Evolutionary conservation across 129 eudicot genomes (phyloP), one percentile per base, ranked within the genome.

Genomic region (Pseudognaphalium luteoalbum): DNA sequence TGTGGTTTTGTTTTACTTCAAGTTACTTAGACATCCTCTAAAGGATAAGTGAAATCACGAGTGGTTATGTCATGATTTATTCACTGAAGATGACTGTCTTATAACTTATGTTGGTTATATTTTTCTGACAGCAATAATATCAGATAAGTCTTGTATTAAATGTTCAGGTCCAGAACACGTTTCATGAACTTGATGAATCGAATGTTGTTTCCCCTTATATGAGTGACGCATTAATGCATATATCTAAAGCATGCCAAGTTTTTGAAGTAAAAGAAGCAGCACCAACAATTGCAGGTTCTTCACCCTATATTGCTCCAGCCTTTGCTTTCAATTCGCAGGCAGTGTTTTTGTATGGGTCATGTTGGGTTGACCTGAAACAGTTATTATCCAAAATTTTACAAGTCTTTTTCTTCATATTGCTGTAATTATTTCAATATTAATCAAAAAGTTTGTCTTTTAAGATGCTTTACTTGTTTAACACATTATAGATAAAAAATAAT

Each of bases 181-280:
- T 93, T 80, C 82, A 82, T 65, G 96, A 90, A 42, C 88, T 93
- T 68, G 96, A 93, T 58, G 95, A 88, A 63, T 85, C 88, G 16
- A 90, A 93, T 81, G 82, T 90, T 69, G 87, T 93, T 62, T 79
- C 80, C 57, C 84, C 90, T 1, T 86, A 85, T 75, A 86, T 93
- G 96, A 86, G 79, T 76, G 89, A 85, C 80, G 91, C 98, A 74
- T 85, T 93, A 71, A 81, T 74, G 84, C 96, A 93, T 76, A 74
- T 93, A 76, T 86, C 96, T 75, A 88, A 79, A 81, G 94, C 89
- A 68, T 80, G 90, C 71, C 92, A 86, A 85, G 84, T 86, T 62
- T 90, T 92, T 83, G 98, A 92, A 85, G 86, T 72, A 34, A 92
- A 90, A 85, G 98, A 92, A 74, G 84, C 90, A 52, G 96, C 92